Percentiles rank a stretch among this genome's conserved stretches.
phyloP scores from a whole-genome alignment of 129 eudicot genomes.

The sunflower (Helianthus annuus) region DNA sequence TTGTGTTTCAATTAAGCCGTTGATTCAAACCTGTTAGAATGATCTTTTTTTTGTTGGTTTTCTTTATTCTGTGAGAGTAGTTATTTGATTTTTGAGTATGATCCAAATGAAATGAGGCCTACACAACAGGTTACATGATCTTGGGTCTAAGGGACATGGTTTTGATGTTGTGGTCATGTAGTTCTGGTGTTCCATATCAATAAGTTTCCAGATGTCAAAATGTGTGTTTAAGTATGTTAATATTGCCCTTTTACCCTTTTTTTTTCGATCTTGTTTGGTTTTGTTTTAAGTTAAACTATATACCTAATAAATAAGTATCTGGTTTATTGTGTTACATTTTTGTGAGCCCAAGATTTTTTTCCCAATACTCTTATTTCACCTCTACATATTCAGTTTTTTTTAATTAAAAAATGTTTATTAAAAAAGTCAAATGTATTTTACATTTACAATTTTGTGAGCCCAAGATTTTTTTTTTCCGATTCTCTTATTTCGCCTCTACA shows the following conservation, averaged over 20 bases:
- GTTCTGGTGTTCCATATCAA: constrained; percentile 24
- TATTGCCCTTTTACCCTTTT: too few species aligned
- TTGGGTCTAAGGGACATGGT: constrained; percentile 23
- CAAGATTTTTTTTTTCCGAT: too few species aligned
- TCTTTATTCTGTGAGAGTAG: constrained; percentile 4
- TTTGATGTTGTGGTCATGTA: constrained; percentile 19
- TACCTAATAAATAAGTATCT: too few species aligned
- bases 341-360: too few species aligned
- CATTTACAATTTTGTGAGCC: too few species aligned
- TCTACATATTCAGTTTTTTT: too few species aligned
- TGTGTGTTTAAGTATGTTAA: not conserved
- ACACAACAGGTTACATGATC: not conserved
- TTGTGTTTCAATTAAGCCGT: constrained; percentile 29
- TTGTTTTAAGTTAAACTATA: too few species aligned
- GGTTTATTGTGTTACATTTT: too few species aligned
- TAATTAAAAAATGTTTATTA: too few species aligned
- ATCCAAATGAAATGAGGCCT: not conserved
- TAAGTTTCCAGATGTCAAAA: constrained; percentile 29
- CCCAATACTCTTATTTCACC: too few species aligned
- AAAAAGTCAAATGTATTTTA: too few species aligned
- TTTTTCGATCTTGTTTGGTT: not conserved
- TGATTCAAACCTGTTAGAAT: constrained; percentile 28
- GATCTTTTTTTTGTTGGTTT: constrained; percentile 3
- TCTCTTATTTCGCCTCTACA: too few species aligned
- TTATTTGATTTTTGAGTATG: constrained; percentile 15